phyloP scores from a whole-genome alignment of 2,329 filamentous ascomycete genomes.

The Ceratocystis ficicola region DNA sequence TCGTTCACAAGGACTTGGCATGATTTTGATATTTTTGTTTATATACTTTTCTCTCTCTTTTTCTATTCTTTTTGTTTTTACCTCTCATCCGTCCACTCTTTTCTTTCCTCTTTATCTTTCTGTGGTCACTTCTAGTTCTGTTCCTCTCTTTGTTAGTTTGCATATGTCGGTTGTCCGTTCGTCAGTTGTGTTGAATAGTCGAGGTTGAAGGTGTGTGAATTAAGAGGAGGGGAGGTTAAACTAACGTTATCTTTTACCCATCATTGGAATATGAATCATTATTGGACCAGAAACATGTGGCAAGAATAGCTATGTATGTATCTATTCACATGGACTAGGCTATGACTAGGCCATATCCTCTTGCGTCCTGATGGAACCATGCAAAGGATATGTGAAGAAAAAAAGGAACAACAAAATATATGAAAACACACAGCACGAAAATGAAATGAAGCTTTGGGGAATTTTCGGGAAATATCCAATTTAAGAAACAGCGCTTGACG shows the following conservation, averaged over 20 bases:
- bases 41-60: slow-evolving; percentile 26
- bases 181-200: background rate
- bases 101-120: background rate
- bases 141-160: background rate
- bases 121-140: background rate
- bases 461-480: background rate
- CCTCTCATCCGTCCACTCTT: slow-evolving; percentile 1
- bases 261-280: slow-evolving; percentile 1
- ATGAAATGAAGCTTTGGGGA: background rate
- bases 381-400: background rate
- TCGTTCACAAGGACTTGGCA: background rate
- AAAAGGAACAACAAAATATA: background rate
- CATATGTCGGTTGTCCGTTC: background rate
- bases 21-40: slow-evolving; percentile 20
- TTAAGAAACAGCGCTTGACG: background rate
- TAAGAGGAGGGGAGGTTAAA: background rate
- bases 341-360: too few relatives aligned
- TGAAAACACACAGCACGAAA: background rate
- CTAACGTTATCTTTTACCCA: background rate
- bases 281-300: background rate
- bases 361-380: background rate
- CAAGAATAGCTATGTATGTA: too few relatives aligned
- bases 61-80: slow-evolving; percentile 23
- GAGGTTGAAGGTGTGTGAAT: background rate
- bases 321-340: too few relatives aligned